Evolutionary conservation across 495 filamentous ascomycete genomes (phyloP), one percentile per base, ranked within the genome.

Genomic region (Penicillium dipodomyicola): DNA sequence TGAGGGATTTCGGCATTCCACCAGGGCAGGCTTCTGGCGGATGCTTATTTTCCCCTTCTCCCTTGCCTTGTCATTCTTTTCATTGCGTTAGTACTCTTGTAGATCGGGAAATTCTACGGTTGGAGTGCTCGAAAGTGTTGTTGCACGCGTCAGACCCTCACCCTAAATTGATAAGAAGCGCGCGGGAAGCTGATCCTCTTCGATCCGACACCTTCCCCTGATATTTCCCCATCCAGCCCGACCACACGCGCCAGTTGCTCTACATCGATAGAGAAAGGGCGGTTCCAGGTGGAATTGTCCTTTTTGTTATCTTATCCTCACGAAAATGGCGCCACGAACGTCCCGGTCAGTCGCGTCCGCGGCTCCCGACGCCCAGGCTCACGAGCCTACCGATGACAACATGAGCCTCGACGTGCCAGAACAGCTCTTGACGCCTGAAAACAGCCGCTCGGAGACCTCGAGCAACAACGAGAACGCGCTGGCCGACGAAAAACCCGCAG

Each of bases 371-470:
- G 59, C 69, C 61, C 63, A 69, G 52, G 48, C 63, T 27, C 66
- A 69, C 49, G 66, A 67, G 39, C 66, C 61, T 50, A 47, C 60
- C 56, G 68, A 73, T 49, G 68, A 71, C 57, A 66, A 64, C 54
- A 76, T 73, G 68, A 69, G 61, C 46, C 66, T 77, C 41, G 74
- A 77, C 50, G 68, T 75, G 35, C 65, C 76, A 17, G 76, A 73
- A 65, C 74, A 77, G 57, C 70, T 79, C 15, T 65, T 79, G 20
- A 79, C 76, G 4, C 76, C 76, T 35, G 76, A 79, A 52, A 72
- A 74, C 41, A 77, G 76, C 56, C 74, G 76, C 53, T 79, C 76
- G n/a, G 76, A 79, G 54, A 79, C 76, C 1, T 79, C 76, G 4
- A 79, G 76, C 66, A 79, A 77, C 61, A 74, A 74, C 64, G 76